A percentile compares a stretch with the other conserved stretches of the same genome.
Conservation (phyloP, 1,284 basidiomycete genomes). For the Ganoderma lucidum region DNA sequence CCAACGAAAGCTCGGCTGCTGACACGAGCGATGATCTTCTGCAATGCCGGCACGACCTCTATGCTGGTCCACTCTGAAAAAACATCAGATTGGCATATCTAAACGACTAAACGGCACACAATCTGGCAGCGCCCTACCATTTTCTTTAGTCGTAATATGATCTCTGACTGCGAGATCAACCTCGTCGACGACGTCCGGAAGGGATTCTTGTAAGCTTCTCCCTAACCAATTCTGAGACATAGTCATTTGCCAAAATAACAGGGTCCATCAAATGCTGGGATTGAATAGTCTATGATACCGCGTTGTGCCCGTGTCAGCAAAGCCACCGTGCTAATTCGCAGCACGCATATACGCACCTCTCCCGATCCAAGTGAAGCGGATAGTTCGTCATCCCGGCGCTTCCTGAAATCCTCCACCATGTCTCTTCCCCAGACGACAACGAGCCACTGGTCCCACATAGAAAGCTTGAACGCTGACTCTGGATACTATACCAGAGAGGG, state of each 20-base stretch:
- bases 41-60: conserved; percentile 8
- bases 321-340: not conserved
- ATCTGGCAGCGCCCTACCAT: not conserved
- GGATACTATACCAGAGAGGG: conserved; percentile 39
- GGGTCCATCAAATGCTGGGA: conserved; percentile 24
- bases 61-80: conserved; percentile 19
- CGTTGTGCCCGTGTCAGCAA: not conserved
- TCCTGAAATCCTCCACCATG: not conserved
- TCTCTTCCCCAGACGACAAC: conserved; percentile 36
- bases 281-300: conserved; percentile 9
- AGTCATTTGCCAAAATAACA: conserved; percentile 27
- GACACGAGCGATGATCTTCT: conserved; percentile 20
- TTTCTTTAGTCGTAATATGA: conserved; percentile 22
- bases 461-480: conserved; percentile 41
- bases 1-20: conserved; percentile 58
- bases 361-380: not conserved
- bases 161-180: conserved; percentile 33
- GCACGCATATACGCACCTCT: not conserved
- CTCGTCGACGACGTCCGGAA: conserved; percentile 39
- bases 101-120: too few species aligned
- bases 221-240: conserved; percentile 37
- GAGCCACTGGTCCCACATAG: conserved; percentile 43
- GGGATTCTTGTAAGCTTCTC: conserved; percentile 35
- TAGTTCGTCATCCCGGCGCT: not conserved
- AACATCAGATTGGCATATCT: not conserved